A percentile compares a stretch with the other conserved stretches of the same genome.
Conservation (phyloP, 345 rosid species). For the Brassica incana region DNA sequence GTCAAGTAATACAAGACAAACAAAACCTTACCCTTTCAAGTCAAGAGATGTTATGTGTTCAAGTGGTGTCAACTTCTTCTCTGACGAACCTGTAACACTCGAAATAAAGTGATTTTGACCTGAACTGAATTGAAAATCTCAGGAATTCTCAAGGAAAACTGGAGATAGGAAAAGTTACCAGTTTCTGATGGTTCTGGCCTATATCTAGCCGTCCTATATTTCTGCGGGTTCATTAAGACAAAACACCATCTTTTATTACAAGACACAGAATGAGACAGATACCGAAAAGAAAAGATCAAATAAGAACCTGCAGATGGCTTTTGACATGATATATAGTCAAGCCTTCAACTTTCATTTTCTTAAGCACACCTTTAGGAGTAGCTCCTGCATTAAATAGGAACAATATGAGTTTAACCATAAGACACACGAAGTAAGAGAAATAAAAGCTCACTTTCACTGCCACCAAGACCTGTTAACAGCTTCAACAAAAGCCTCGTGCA, state of each 20-base stretch:
- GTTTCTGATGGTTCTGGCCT: conserved; percentile 77
- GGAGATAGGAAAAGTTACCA: conserved; percentile 11
- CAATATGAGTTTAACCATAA: conserved; percentile 7
- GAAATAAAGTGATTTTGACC: neutral
- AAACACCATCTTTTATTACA: conserved; percentile 2
- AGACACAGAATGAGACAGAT: neutral
- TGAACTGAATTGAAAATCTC: neutral
- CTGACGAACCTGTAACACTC: conserved; percentile 63
- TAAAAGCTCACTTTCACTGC: conserved; percentile 71
- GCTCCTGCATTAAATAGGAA: conserved; percentile 55
- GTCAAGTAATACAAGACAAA: neutral
- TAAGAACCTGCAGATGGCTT: conserved; percentile 90
- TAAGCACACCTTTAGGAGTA: conserved; percentile 91
- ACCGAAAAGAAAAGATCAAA: neutral
- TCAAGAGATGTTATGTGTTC: conserved; percentile 80
- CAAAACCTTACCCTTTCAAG: conserved; percentile 67
- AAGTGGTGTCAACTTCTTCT: conserved; percentile 67
- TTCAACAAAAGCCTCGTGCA: conserved; percentile 94
- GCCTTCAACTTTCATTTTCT: conserved; percentile 80
- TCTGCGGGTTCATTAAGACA: conserved; percentile 51
- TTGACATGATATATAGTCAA: conserved; percentile 96
- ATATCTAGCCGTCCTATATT: conserved; percentile 89
- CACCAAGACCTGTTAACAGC: conserved; percentile 93
- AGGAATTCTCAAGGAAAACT: neutral
- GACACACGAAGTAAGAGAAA: neutral